Base-by-base conservation (phyloP, 441 rosid genomes). In the Corymbia calophylla region DNA sequence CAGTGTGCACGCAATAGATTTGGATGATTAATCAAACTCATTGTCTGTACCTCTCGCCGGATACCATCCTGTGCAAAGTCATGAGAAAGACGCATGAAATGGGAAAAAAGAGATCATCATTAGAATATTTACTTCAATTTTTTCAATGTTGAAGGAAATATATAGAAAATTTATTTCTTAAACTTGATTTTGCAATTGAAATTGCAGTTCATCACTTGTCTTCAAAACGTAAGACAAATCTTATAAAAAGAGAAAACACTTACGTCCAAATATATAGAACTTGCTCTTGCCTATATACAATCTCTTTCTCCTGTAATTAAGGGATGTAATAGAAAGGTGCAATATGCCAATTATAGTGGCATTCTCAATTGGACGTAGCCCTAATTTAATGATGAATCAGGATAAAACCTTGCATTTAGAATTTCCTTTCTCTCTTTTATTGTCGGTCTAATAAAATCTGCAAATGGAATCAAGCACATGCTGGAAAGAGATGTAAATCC, bases 1-100 rank as follows among this genome's bases (percentile, higher is more conserved):
- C 99, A 97, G 93, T 97, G 95, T n/a, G 99, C 98, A 92, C 94
- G 94, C 88, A 98, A 93, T 88, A 97, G 77, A 94, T 97, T 98
- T 44, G 99, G 95, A 94, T 98, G 99, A 91, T 95, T 94, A 92
- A 93, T 97, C 95, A 97, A 94, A 93, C 90, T 96, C 99, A 98
- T 97, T 68, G 97, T 97, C 89, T 97, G 98, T 86, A 93, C 99
- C 94, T 98, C 99, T 92, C 99, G 95, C 39, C 99, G 94, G 89
- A 97, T 95, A 87, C 99, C 99, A 94, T 97, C 99, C 99, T 94
- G 96, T 91, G 92, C 5, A 80, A 66, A 89, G 54, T 31, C 55
- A 7, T 39, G 31, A 53, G 35, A 80, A 53, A 88, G n/a, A n/a
- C 84, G 68, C 55, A 77, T 29, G 58, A 70, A 35, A 31, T 53